Conservation (phyloP, 441 rosid genomes). For the Adansonia grandidieri region DNA sequence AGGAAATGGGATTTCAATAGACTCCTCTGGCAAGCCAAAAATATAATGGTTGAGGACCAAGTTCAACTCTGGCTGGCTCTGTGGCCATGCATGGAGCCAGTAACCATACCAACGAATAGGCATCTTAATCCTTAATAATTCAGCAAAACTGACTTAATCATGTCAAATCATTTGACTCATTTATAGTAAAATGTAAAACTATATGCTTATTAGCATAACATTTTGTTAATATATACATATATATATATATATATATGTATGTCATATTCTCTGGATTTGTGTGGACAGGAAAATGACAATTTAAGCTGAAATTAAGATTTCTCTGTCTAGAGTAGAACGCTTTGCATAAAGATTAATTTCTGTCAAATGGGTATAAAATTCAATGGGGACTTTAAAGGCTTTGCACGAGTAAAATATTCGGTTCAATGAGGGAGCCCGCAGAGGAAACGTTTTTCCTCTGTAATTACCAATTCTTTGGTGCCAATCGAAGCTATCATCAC, state of each 20-base stretch:
- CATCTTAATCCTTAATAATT: too few species aligned
- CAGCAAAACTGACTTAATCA: neutral
- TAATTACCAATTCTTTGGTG: neutral
- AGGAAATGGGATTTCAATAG: neutral
- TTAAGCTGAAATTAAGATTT: neutral
- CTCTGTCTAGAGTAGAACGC: neutral
- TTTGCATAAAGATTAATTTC: neutral
- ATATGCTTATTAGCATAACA: neutral
- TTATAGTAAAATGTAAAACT: neutral
- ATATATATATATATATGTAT: neutral
- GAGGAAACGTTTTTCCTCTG: neutral
- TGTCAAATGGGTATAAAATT: neutral
- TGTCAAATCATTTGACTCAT: neutral
- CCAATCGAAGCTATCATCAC: neutral
- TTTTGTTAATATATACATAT: too few species aligned
- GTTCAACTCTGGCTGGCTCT: neutral
- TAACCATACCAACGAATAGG: neutral
- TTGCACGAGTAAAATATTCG: neutral
- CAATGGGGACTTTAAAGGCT: too few species aligned
- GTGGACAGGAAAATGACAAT: neutral
- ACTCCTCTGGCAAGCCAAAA: neutral
- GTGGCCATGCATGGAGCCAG: neutral
- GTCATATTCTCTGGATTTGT: neutral
- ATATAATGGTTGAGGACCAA: neutral
- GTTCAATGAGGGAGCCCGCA: neutral